These are phyloP conservation scores for Heritiera fomes DNA, from an alignment of 345 rosid species.

Conservation along the genomic window DNA sequence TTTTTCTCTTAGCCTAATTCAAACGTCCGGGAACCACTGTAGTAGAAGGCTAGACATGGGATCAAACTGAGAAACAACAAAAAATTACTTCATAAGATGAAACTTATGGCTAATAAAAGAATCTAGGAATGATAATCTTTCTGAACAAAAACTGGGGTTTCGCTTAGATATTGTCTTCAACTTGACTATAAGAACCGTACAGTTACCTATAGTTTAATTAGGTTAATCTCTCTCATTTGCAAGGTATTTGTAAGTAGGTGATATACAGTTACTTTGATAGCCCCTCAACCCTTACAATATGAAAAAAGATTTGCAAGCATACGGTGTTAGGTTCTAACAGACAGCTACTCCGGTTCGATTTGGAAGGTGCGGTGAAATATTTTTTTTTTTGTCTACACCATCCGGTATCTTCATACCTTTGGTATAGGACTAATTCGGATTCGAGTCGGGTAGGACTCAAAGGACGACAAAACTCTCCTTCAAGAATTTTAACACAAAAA, in stretches of 20 bases:
- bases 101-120: not conserved
- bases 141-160: not conserved
- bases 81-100: not conserved
- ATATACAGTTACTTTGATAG: not conserved
- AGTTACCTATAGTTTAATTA: not conserved
- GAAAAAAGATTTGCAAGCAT: not conserved
- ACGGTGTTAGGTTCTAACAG: too few relatives aligned
- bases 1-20: not conserved
- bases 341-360: too few relatives aligned
- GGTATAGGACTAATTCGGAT: too few relatives aligned
- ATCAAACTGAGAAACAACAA: not conserved
- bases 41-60: not conserved
- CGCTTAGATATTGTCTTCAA: not conserved
- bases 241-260: not conserved
- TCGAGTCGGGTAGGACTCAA: too few relatives aligned
- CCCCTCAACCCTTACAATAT: not conserved
- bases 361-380: too few relatives aligned
- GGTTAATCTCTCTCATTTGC: not conserved
- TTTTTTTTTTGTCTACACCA: too few relatives aligned
- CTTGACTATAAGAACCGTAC: not conserved
- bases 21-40: not conserved
- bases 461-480: too few relatives aligned
- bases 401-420: too few relatives aligned
- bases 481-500: too few relatives aligned
- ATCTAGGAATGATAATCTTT: not conserved